Evolutionary conservation across 257 asterid species (phyloP).

Genomic region (Jacaranda mimosifolia): DNA sequence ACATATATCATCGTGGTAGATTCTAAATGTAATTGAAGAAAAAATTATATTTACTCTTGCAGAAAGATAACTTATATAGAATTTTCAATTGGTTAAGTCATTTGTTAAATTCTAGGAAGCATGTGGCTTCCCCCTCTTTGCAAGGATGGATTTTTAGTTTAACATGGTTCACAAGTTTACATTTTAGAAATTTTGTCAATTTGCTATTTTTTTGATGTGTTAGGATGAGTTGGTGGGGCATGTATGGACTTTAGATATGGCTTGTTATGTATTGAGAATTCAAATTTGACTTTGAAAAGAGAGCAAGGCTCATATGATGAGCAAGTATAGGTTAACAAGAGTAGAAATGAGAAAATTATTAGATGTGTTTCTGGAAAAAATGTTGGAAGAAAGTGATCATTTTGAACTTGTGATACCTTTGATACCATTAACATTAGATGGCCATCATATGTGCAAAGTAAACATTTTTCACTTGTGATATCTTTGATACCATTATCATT

Average conservation of each 20-base stretch:
- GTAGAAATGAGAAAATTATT: background rate
- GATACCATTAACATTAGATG: background rate
- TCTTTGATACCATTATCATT: background rate
- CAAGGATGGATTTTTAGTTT: background rate
- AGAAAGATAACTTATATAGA: no score
- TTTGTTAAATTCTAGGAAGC: no score
- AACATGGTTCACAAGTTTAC: no score
- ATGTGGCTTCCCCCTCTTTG: background rate
- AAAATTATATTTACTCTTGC: no score
- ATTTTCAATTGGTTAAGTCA: no score
- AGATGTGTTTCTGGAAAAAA: background rate
- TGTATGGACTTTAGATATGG: background rate
- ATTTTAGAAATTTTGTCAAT: background rate
- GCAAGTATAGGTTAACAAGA: background rate
- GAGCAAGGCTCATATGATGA: background rate
- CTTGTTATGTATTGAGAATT: background rate
- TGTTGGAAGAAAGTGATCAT: background rate
- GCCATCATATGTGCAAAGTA: background rate
- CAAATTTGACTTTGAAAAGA: background rate
- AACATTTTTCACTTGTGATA: background rate
- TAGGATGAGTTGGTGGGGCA: background rate
- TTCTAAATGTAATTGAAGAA: no score
- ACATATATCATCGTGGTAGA: no score
- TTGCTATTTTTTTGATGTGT: background rate
- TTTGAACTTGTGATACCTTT: background rate